Conservation (phyloP, 2,329 filamentous ascomycete species). For the Hypoxylon sp. region DNA sequence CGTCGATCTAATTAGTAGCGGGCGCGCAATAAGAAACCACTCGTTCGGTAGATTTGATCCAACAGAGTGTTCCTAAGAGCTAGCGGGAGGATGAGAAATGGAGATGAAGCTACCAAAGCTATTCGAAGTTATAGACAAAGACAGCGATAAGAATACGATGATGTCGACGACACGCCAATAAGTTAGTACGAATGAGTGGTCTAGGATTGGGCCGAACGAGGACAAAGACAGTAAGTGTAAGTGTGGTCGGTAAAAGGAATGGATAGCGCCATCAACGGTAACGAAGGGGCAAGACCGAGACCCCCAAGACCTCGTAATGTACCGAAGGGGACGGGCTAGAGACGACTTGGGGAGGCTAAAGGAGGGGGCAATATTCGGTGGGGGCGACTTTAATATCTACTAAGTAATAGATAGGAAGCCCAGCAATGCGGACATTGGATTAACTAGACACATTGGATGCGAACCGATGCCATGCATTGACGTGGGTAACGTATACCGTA, state of each 20-base stretch:
- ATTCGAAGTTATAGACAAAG: conserved; percentile 1
- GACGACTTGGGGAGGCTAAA: conserved; percentile 1
- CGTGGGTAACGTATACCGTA: conserved; percentile 28
- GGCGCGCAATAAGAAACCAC: conserved; percentile 10
- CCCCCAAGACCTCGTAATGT: background rate
- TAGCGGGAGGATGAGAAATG: conserved; percentile 6
- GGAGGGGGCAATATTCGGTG: conserved; percentile 22
- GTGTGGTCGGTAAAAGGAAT: background rate
- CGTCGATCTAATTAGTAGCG: conserved; percentile 11
- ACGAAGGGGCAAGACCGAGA: conserved; percentile 23
- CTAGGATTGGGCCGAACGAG: conserved; percentile 4
- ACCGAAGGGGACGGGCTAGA: background rate
- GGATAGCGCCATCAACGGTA: conserved; percentile 14
- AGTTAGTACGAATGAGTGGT: conserved; percentile 6
- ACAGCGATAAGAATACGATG: background rate
- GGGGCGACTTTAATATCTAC: conserved; percentile 22
- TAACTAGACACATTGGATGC: background rate
- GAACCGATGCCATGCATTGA: conserved; percentile 31
- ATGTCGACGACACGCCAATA: background rate
- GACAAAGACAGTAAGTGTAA: background rate
- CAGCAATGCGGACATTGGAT: conserved; percentile 6
- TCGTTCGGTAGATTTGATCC: conserved; percentile 10
- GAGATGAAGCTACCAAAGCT: conserved; percentile 6
- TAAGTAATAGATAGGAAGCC: background rate
- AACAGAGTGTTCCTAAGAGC: conserved; percentile 1